Conservation (phyloP, 495 filamentous ascomycete genomes). For the Tuber melanosporum region DNA sequence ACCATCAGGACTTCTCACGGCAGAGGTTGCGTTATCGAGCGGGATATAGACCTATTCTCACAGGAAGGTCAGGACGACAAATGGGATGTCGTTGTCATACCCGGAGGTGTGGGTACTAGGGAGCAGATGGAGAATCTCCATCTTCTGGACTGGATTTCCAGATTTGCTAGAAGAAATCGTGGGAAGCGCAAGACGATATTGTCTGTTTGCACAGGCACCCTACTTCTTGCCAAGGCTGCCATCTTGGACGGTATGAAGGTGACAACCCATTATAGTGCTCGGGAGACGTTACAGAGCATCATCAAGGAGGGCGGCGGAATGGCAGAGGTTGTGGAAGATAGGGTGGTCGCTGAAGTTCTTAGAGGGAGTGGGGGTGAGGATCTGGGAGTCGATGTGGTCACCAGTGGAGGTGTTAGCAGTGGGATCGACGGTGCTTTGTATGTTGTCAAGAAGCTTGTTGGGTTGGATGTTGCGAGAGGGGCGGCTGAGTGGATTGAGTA, state of each 20-base stretch:
- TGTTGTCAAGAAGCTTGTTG: constrained; percentile 65
- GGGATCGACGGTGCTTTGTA: constrained; percentile 74
- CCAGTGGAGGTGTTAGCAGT: constrained; percentile 65
- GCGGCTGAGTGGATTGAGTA: constrained; percentile 24
- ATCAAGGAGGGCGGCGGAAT: constrained; percentile 31
- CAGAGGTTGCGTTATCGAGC: constrained; percentile 20
- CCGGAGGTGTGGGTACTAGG: constrained; percentile 22
- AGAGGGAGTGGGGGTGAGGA: constrained; percentile 13
- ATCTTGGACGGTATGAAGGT: constrained; percentile 66
- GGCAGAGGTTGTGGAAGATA: constrained; percentile 67
- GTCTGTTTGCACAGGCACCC: constrained; percentile 62
- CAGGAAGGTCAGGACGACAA: constrained; percentile 17
- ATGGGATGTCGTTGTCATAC: constrained; percentile 24
- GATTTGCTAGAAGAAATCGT: constrained; percentile 11
- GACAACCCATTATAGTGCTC: constrained; percentile 59
- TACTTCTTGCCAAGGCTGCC: constrained; percentile 65
- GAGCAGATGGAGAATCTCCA: constrained; percentile 21
- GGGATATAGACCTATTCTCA: constrained; percentile 23
- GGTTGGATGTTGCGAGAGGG: constrained; percentile 11
- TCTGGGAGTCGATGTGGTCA: constrained; percentile 63
- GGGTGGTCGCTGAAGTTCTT: constrained; percentile 45
- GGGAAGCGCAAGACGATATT: constrained; percentile 20
- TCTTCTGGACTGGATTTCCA: constrained; percentile 17
- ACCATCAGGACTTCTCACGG: constrained; percentile 24
- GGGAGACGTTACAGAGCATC: constrained; percentile 60